Percentiles rank a stretch among this genome's conserved stretches.
Conservation (phyloP, 768 basidiomycete species). For the Boletus insuetus region DNA sequence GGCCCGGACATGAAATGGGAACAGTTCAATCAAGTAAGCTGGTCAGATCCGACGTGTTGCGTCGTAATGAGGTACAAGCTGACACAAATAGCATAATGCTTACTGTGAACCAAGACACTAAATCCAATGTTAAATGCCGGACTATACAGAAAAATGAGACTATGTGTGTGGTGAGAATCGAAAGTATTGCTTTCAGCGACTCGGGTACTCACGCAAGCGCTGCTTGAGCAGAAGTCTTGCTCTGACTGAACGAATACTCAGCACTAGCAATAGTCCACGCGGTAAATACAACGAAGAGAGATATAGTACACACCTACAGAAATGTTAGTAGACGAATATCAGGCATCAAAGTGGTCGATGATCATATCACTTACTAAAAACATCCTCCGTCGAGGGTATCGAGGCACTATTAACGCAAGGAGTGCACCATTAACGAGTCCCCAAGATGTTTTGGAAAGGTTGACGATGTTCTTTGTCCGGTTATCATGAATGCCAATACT, state of each 20-base stretch:
- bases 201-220: conserved; percentile 7
- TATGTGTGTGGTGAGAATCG: neutral
- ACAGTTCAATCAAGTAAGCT: conserved; percentile 51
- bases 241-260: conserved; percentile 16
- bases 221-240: neutral
- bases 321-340: neutral
- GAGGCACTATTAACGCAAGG: conserved; percentile 3
- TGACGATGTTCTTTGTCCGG: conserved; percentile 15
- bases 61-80: conserved; percentile 4
- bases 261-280: conserved; percentile 22
- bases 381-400: conserved; percentile 16
- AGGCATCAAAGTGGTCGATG: neutral
- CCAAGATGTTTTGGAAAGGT: conserved; percentile 13
- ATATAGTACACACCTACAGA: conserved; percentile 12
- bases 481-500: conserved; percentile 23
- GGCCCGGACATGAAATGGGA: conserved; percentile 61
- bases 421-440: conserved; percentile 2
- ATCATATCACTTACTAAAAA: conserved; percentile 10
- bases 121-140: conserved; percentile 15
- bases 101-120: conserved; percentile 6
- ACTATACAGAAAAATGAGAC: conserved; percentile 19
- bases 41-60: neutral
- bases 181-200: neutral
- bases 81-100: neutral
- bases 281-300: conserved; percentile 10